Conservation (phyloP, 2,329 filamentous ascomycete genomes). For the Diaporthe sp. region DNA sequence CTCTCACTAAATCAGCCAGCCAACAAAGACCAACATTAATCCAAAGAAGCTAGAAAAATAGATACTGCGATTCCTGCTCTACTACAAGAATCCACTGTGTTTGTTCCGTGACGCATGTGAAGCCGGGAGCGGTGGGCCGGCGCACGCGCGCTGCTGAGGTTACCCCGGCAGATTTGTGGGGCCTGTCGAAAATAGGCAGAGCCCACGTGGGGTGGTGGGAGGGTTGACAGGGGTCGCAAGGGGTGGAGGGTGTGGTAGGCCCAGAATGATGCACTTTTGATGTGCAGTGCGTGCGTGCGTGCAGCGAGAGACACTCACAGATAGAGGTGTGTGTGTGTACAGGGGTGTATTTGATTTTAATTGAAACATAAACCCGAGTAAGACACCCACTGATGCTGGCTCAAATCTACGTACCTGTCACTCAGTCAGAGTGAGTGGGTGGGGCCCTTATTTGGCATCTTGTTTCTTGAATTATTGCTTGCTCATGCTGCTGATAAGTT, state of each 20-base stretch:
- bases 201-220: slow-evolving; percentile 24
- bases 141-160: slow-evolving; percentile 1
- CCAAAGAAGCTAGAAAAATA: slow-evolving; percentile 4
- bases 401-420: background rate
- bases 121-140: slow-evolving; percentile 5
- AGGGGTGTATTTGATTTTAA: slow-evolving; percentile 6
- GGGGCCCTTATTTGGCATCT: no score
- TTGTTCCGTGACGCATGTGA: background rate
- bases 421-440: no score
- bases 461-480: background rate
- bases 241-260: background rate
- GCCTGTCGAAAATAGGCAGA: slow-evolving; percentile 23
- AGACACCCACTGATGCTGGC: background rate
- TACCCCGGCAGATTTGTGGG: background rate
- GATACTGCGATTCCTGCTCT: background rate
- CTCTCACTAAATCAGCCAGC: background rate
- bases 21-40: slow-evolving; percentile 8
- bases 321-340: background rate
- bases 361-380: slow-evolving; percentile 28
- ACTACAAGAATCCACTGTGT: background rate
- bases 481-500: no score
- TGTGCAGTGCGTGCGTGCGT: background rate
- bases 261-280: slow-evolving; percentile 19
- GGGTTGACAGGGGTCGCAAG: background rate
- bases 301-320: no score